Conservation (phyloP, 805 yeast genomes). For the Brettanomyces bruxellensis region DNA sequence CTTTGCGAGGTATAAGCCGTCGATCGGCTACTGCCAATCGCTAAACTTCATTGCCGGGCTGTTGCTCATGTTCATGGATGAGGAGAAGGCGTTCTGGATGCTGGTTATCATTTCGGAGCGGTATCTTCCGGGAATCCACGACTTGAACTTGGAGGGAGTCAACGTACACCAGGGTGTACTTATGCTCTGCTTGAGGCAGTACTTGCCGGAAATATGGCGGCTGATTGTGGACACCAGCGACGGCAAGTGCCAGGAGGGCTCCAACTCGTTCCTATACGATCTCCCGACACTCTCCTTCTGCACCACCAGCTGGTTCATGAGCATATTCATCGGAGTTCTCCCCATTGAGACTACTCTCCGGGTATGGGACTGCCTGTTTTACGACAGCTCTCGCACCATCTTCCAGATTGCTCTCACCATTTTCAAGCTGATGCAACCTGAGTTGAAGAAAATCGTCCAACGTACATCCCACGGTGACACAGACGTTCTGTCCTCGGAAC, state of each 20-base stretch:
- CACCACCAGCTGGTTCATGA: conserved; percentile 92
- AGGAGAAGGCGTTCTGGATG: conserved; percentile 94
- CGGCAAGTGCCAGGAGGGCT: conserved; percentile 6
- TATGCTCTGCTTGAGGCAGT: conserved; percentile 77
- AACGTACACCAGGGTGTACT: conserved; percentile 91
- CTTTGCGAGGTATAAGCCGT: conserved; percentile 78
- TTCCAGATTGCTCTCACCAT: conserved; percentile 78
- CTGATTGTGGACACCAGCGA: conserved; percentile 25
- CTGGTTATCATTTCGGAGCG: conserved; percentile 79
- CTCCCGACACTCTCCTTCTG: conserved; percentile 88
- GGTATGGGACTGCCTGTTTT: conserved; percentile 92
- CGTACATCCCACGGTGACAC: conserved; percentile 12
- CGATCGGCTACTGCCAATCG: conserved; percentile 93
- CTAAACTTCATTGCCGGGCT: conserved; percentile 88
- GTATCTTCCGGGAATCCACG: conserved; percentile 87
- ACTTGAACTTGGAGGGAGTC: conserved; percentile 84
- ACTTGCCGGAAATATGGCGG: conserved; percentile 74
- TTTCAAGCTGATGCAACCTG: conserved; percentile 65
- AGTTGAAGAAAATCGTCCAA: conserved; percentile 28
- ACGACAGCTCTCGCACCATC: conserved; percentile 81
- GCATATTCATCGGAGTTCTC: conserved; percentile 81
- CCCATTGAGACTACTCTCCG: conserved; percentile 85
- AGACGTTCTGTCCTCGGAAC: conserved; percentile 22
- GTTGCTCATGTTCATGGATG: conserved; percentile 74
- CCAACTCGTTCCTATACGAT: conserved; percentile 49